A percentile compares a stretch with the other conserved stretches of the same genome.
Conservation (phyloP, 208 protist species). For the Tritrichomonas foetus region DNA sequence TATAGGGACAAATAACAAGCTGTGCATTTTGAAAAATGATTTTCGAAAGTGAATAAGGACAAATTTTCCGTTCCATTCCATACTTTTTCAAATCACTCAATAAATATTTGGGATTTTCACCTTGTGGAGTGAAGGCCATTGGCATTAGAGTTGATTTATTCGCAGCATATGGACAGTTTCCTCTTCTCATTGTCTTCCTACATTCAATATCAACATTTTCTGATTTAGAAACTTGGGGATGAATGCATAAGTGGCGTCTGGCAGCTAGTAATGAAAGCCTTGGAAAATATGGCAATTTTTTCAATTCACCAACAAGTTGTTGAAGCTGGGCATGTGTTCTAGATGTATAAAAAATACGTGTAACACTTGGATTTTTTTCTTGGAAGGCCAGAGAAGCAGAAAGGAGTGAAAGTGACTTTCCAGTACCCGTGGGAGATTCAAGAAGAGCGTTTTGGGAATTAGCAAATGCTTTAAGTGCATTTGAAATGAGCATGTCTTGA, state of each 20-base stretch:
- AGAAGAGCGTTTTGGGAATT: neutral
- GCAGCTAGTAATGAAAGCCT: neutral
- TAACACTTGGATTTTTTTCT: neutral
- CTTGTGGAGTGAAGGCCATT: neutral
- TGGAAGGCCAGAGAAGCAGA: neutral
- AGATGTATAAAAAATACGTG: neutral
- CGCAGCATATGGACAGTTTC: too few species aligned
- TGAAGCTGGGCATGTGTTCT: conserved; percentile 38
- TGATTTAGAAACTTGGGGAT: neutral
- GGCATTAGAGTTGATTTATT: neutral
- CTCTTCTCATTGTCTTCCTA: neutral
- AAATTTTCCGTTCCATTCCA: neutral
- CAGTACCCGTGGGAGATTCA: conserved; percentile 30
- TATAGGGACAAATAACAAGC: conserved; percentile 8
- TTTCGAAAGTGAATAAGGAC: neutral
- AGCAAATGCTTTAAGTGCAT: neutral
- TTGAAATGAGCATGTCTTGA: neutral
- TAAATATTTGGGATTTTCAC: neutral
- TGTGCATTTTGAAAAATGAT: neutral
- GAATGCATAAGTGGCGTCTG: neutral
- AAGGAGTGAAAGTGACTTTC: neutral
- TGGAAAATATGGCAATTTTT: neutral
- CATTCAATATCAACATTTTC: neutral
- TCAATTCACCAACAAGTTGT: conserved; percentile 35
- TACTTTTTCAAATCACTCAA: neutral